Evolutionary conservation across 2,329 filamentous ascomycete species (phyloP).

Genomic region (Alternaria alternata): DNA sequence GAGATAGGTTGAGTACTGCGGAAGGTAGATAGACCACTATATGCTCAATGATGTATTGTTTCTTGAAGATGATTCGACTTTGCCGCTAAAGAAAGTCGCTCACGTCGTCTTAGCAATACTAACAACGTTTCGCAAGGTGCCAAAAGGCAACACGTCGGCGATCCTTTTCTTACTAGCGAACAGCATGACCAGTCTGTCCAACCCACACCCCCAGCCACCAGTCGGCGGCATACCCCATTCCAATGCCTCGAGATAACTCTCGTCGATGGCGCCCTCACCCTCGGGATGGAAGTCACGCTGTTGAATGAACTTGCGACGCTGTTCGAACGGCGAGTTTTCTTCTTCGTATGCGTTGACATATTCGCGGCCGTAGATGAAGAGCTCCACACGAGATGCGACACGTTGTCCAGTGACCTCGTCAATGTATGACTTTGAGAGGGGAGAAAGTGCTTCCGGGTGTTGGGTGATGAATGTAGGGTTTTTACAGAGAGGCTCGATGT

Average conservation of each 20-base stretch:
- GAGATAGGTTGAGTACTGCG: background rate
- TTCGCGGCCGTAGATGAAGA: conserved; percentile 82
- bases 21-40: background rate
- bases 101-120: conserved; percentile 42
- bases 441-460: conserved; percentile 90
- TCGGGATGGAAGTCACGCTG: conserved; percentile 56
- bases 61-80: background rate
- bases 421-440: conserved; percentile 84
- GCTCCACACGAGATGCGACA: conserved; percentile 82
- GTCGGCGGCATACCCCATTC: conserved; percentile 94
- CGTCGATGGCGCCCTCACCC: conserved; percentile 65
- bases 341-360: conserved; percentile 98
- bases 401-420: conserved; percentile 72
- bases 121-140: conserved; percentile 73
- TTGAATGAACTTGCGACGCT: conserved; percentile 80
- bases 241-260: conserved; percentile 83
- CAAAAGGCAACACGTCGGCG: conserved; percentile 86
- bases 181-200: conserved; percentile 92
- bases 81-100: background rate
- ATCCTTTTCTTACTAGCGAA: conserved; percentile 82
- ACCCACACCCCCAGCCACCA: conserved; percentile 93
- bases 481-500: conserved; percentile 79
- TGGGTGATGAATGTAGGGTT: conserved; percentile 85
- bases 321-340: conserved; percentile 90
- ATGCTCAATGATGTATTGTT: background rate